These are phyloP conservation scores for Haematococcus lacustris DNA, from an alignment of 139 green algal genomes.

Conservation along the genomic window DNA sequence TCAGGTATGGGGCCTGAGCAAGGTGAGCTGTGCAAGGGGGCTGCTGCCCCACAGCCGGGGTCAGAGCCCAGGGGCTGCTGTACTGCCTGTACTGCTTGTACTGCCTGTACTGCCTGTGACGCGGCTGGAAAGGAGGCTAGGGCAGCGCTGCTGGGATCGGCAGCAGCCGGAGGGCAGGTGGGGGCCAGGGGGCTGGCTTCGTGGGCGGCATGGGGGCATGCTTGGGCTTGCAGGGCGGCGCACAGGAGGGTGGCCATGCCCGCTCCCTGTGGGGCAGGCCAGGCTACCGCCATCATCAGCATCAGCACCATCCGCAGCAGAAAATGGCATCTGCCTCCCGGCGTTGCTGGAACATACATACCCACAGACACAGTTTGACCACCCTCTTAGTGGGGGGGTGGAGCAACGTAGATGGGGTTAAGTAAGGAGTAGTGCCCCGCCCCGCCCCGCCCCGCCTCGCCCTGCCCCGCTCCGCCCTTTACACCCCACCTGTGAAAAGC, in stretches of 20 bases:
- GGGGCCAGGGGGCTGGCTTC: too few species aligned
- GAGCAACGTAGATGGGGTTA: too few species aligned
- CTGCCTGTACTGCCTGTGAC: neutral
- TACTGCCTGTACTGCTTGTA: neutral
- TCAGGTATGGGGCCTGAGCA: neutral
- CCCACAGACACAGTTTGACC: too few species aligned
- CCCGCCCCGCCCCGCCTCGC: too few species aligned
- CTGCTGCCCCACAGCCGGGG: too few species aligned
- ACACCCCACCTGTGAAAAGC: constrained; percentile 68
- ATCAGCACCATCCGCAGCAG: neutral
- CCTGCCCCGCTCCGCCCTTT: too few species aligned
- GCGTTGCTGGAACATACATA: too few species aligned
- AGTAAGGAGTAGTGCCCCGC: too few species aligned
- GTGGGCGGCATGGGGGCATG: too few species aligned
- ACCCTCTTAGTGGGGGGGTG: too few species aligned
- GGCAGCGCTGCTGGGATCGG: neutral
- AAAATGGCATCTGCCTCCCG: too few species aligned
- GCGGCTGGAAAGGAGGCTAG: neutral
- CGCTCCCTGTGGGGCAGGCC: constrained; percentile 15
- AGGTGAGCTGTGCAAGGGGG: constrained; percentile 9
- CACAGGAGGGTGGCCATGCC: constrained; percentile 35
- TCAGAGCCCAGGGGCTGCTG: neutral
- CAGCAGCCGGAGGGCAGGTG: neutral
- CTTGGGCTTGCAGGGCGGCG: constrained; percentile 32
- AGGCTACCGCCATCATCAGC: neutral